Percentiles rank a stretch among this genome's conserved stretches.
Conservation (phyloP, 202 grass and related monocot genomes). For the Setaria viridis region DNA sequence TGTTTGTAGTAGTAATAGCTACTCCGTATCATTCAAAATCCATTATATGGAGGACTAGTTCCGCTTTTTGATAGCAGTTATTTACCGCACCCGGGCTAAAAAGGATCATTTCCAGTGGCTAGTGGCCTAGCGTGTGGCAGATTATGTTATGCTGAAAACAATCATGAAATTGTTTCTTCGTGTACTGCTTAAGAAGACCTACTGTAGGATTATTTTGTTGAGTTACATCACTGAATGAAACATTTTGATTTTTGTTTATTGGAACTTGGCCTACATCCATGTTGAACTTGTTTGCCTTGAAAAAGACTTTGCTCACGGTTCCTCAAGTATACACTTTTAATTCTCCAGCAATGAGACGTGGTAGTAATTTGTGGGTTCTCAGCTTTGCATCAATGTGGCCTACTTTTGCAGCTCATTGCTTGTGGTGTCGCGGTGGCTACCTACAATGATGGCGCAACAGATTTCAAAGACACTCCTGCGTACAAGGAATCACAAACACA, state of each 20-base stretch:
- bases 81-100: background rate
- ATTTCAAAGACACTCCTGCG: slow-evolving; percentile 88
- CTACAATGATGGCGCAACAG: slow-evolving; percentile 91
- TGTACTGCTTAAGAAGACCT: background rate
- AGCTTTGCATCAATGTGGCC: background rate
- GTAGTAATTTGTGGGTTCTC: background rate
- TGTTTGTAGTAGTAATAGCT: background rate
- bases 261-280: background rate
- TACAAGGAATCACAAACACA: slow-evolving; percentile 87
- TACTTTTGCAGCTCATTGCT: slow-evolving; percentile 75
- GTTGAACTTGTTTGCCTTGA: slow-evolving; percentile 2
- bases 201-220: background rate
- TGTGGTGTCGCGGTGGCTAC: slow-evolving; percentile 88
- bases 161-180: slow-evolving; percentile 7
- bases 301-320: background rate
- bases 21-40: background rate
- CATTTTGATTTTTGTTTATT: background rate
- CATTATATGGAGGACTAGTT: background rate
- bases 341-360: background rate
- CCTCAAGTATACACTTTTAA: slow-evolving; percentile 2
- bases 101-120: background rate
- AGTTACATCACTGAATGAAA: background rate
- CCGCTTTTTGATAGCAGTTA: background rate
- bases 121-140: background rate
- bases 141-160: background rate